These are phyloP conservation scores for Saposhnikovia divaricata DNA, from an alignment of 129 eudicot species.

Conservation along the genomic window DNA sequence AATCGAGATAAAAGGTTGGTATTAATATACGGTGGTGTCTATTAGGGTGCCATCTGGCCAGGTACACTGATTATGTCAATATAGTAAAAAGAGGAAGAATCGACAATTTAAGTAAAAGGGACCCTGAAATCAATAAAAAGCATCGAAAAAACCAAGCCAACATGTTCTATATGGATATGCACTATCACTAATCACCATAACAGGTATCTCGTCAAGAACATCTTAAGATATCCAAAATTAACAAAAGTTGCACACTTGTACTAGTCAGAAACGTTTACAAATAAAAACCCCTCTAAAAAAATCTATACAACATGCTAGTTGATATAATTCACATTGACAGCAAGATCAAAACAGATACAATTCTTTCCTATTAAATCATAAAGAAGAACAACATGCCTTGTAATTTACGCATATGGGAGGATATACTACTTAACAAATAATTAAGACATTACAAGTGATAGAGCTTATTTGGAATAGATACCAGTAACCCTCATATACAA, in stretches of 20 bases:
- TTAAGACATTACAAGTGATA: too few species aligned
- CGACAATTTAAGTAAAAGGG: neutral
- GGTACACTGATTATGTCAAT: neutral
- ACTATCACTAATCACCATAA: neutral
- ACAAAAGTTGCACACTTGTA: neutral
- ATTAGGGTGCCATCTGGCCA: neutral
- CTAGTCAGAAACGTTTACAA: neutral
- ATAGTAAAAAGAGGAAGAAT: neutral
- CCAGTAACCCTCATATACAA: too few species aligned
- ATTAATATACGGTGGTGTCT: neutral
- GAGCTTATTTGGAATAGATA: too few species aligned
- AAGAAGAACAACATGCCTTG: too few species aligned
- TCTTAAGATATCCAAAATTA: neutral
- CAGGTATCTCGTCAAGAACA: neutral
- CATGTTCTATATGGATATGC: neutral
- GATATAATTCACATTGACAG: too few species aligned
- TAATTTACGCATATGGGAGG: too few species aligned
- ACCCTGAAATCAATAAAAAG: neutral
- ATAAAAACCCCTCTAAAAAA: neutral
- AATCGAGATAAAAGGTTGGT: neutral
- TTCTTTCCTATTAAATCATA: too few species aligned
- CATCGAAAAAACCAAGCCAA: neutral
- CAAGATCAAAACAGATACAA: too few species aligned
- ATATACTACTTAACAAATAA: too few species aligned
- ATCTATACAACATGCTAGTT: neutral